phyloP scores from a whole-genome alignment of 2,329 filamentous ascomycete genomes.

The Arachnopeziza araneosa region DNA sequence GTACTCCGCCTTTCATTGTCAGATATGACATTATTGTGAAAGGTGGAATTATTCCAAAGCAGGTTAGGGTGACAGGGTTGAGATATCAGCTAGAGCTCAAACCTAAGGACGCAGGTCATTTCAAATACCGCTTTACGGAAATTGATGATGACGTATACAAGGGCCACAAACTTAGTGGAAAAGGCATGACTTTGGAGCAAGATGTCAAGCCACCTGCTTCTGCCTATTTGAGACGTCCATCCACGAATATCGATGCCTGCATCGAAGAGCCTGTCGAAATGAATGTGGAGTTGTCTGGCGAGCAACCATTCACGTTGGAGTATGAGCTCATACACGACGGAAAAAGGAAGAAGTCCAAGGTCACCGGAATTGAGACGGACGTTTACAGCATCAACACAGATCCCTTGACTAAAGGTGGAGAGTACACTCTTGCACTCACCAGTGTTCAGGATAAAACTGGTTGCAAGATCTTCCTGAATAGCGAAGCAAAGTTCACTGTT shows the following conservation, averaged over 20 bases:
- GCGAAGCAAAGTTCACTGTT: conserved; percentile 80
- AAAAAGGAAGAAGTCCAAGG: conserved; percentile 66
- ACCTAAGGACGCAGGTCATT: conserved; percentile 74
- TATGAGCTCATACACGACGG: conserved; percentile 91
- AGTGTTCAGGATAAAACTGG: conserved; percentile 81
- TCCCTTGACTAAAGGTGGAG: conserved; percentile 71
- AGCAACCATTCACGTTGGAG: conserved; percentile 82
- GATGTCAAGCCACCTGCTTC: conserved; percentile 89
- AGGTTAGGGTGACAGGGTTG: conserved; percentile 59
- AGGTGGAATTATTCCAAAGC: conserved; percentile 38
- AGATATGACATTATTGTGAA: conserved; percentile 67
- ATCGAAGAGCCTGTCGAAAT: conserved; percentile 76
- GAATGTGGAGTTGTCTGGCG: conserved; percentile 70
- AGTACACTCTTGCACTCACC: conserved; percentile 81
- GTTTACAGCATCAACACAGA: conserved; percentile 70
- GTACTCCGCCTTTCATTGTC: conserved; percentile 86
- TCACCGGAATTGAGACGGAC: conserved; percentile 56
- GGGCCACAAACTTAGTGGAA: conserved; percentile 54
- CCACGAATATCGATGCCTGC: conserved; percentile 61
- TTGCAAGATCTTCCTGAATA: conserved; percentile 80
- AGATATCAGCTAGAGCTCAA: conserved; percentile 80
- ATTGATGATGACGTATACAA: conserved; percentile 81
- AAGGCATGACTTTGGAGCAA: conserved; percentile 67
- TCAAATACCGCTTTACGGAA: conserved; percentile 77
- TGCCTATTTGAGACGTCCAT: conserved; percentile 58